Evolutionary conservation across 805 yeast genomes (phyloP).

Genomic region (Lachancea quebecensis): DNA sequence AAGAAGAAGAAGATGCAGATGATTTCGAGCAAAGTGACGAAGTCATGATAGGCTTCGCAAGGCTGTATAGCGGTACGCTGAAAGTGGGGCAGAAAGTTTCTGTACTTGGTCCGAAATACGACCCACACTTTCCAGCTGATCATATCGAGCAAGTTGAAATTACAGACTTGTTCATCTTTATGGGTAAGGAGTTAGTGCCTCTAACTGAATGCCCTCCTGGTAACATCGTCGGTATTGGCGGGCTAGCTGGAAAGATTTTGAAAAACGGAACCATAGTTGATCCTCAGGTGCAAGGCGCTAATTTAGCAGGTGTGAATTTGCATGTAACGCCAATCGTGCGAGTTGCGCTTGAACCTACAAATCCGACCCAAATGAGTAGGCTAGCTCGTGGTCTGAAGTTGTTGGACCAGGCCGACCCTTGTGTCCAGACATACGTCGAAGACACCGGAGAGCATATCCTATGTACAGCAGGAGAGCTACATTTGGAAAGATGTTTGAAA

Average conservation of each 20-base stretch:
- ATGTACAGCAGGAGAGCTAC: constrained; percentile 95
- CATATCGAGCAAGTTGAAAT: constrained; percentile 52
- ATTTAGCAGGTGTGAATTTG: constrained; percentile 66
- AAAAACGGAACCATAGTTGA: constrained; percentile 81
- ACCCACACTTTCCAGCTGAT: constrained; percentile 54
- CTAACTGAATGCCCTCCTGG: constrained; percentile 87
- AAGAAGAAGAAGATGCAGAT: constrained; percentile 41
- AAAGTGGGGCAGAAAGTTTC: constrained; percentile 66
- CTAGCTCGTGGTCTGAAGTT: constrained; percentile 73
- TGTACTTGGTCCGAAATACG: constrained; percentile 81
- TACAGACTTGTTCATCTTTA: constrained; percentile 66
- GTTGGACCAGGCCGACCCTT: constrained; percentile 87
- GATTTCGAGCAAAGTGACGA: constrained; percentile 44
- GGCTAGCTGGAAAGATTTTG: constrained; percentile 71
- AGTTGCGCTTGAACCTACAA: constrained; percentile 92
- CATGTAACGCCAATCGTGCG: constrained; percentile 87
- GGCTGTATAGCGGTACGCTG: constrained; percentile 82
- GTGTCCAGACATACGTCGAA: constrained; percentile 78
- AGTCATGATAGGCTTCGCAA: constrained; percentile 76
- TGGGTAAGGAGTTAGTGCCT: constrained; percentile 87
- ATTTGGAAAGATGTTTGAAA: constrained; percentile 87
- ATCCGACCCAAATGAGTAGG: constrained; percentile 70
- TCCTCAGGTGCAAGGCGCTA: constrained; percentile 54
- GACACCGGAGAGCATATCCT: constrained; percentile 90
- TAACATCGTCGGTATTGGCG: constrained; percentile 88